These are phyloP conservation scores for Arthrobotrys conoides DNA, from an alignment of 2,329 filamentous ascomycete species.

Conservation along the genomic window DNA sequence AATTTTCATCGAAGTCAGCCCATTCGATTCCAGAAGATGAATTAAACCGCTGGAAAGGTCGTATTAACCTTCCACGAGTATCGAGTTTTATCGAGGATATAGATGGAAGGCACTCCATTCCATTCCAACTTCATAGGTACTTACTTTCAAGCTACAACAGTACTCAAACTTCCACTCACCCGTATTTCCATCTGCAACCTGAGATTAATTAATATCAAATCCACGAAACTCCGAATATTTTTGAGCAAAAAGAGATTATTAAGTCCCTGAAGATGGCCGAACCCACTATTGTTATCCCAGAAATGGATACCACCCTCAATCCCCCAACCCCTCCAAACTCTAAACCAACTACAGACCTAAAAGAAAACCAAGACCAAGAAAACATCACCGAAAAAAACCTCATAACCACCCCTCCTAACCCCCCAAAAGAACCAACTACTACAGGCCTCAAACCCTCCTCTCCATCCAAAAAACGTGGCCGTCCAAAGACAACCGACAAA, in stretches of 20 bases:
- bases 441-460: background rate
- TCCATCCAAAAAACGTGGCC: conserved; percentile 35
- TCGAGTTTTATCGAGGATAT: background rate
- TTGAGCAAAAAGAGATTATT: no score
- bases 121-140: no score
- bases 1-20: no score
- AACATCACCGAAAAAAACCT: background rate
- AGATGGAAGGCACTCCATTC: no score
- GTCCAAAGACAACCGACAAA: conserved; percentile 27
- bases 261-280: no score
- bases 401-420: background rate
- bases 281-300: background rate
- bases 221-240: no score
- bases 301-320: background rate
- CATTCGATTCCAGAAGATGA: no score
- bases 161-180: background rate
- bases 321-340: conserved; percentile 27
- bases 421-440: conserved; percentile 2
- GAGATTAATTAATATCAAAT: no score
- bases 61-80: background rate
- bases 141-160: background rate
- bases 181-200: no score
- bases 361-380: conserved; percentile 3
- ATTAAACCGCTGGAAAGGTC: background rate
- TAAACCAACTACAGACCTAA: background rate